Evolutionary conservation across 768 basidiomycete genomes (phyloP), one percentile per base, ranked within the genome.

Genomic region (Naematelia aurantialba): DNA sequence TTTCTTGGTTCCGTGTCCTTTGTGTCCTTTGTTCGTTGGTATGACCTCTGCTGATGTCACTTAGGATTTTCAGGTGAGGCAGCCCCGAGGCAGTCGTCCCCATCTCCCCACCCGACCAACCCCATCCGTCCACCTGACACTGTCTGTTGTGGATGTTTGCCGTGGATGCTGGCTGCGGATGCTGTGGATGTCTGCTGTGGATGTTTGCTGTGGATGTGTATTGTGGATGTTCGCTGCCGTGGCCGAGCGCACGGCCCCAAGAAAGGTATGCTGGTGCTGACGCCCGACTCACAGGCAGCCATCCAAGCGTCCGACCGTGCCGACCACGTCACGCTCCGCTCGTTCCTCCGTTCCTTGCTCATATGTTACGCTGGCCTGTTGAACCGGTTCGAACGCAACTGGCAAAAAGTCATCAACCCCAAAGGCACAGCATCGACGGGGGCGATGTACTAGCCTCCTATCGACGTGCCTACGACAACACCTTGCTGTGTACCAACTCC

Each of bases 331-430:
- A 57, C 68, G 29, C 10, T 61, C 2, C 59, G 72, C 29, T 58
- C 56, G 3, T 62, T 68, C 59, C 51, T 69, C 34, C 60, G 67
- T 3, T 52, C 52, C 1, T 26, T 71, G 29, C 55, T 71, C 47
- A 49, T 50, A 12, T 34, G 56, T n/a, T 69, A 74, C 42, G 66
- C 55, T 3, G 66, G 63, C 2, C 47, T 74, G 26, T 26, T 74
- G 5, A 67, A 59, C 26, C 61, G 62, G 27, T 69, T 71, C 54
- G 57, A 71, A 59, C 53, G 59, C 22, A 74, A 74, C 45, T 74
- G 72, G 72, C 29, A 26, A 3, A 74, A 74, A 52, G 67, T 71
- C 26, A 68, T 71, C 62, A 58, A 67, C 44, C 72, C 72, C 19
- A 74, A 74, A 39, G 68, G 68, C 2, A 21, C n/a, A 12, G 49